A percentile compares a stretch with the other conserved stretches of the same genome.
Evolutionary conservation across 164 flowering plant genomes (phyloP).

Genomic region (Piper betle): DNA sequence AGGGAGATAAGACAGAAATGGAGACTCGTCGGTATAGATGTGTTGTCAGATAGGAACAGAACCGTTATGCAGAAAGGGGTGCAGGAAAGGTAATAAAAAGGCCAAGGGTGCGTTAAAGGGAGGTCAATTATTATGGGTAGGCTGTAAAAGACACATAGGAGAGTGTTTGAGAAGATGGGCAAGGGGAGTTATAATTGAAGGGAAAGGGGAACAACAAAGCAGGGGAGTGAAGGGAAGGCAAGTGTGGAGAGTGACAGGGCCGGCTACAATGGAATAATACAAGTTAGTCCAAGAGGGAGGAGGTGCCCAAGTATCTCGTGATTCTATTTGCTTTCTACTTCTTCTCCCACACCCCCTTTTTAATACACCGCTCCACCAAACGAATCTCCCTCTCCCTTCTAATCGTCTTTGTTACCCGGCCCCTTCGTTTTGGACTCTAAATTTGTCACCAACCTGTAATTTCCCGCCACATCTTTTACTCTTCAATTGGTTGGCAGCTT

Average conservation of each 20-base stretch:
- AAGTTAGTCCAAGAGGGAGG: too few relatives aligned
- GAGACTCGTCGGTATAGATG: constrained; percentile 2
- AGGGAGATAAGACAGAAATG: not conserved
- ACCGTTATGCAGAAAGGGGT: not conserved
- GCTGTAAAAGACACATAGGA: not conserved
- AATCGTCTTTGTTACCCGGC: not conserved
- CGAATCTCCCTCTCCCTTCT: not conserved
- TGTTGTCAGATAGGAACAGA: not conserved
- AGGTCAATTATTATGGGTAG: not conserved
- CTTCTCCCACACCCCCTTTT: not conserved
- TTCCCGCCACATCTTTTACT: not conserved
- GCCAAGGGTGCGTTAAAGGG: not conserved
- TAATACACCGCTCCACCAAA: not conserved
- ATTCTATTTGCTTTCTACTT: not conserved
- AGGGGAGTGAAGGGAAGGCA: not conserved
- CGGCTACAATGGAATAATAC: not conserved
- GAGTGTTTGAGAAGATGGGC: not conserved
- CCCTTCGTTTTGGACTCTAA: not conserved
- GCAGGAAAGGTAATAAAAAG: not conserved
- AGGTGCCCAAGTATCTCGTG: constrained; percentile 4
- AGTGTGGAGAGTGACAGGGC: not conserved
- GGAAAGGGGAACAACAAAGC: not conserved
- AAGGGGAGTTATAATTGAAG: not conserved
- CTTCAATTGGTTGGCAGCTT: not conserved
- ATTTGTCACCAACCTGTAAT: not conserved